Evolutionary conservation across 148 eudicot genomes (phyloP).

Genomic region (Selenicereus undatus): DNA sequence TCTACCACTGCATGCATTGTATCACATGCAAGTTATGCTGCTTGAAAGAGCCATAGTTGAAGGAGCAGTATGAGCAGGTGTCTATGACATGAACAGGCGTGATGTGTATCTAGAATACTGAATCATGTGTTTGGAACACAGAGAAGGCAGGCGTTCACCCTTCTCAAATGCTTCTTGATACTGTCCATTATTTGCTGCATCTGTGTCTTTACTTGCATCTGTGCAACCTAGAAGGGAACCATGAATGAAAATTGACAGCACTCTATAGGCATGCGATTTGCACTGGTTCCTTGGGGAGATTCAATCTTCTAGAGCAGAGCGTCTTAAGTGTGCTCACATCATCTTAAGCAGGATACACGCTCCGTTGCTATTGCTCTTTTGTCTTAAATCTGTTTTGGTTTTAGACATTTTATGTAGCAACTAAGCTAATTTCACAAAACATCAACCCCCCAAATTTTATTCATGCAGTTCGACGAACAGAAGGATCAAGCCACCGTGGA

Average conservation of each 20-base stretch:
- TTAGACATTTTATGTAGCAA: background rate
- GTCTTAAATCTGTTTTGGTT: background rate
- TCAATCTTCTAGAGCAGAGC: background rate
- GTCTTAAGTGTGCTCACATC: background rate
- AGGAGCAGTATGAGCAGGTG: background rate
- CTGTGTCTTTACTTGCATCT: background rate
- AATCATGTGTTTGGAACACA: background rate
- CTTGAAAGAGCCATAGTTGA: background rate
- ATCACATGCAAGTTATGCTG: background rate
- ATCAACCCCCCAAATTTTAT: background rate
- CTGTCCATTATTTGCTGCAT: background rate
- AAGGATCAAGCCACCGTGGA: slow-evolving; percentile 60
- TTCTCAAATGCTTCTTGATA: background rate
- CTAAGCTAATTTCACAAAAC: background rate
- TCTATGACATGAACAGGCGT: background rate
- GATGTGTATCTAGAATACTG: background rate
- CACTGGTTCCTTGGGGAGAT: background rate
- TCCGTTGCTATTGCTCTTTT: background rate
- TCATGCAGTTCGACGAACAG: slow-evolving; percentile 56
- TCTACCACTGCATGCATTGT: background rate
- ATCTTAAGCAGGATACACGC: background rate
- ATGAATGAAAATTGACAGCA: background rate
- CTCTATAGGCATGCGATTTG: background rate
- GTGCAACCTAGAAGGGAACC: background rate
- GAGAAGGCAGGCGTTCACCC: background rate